phyloP scores from a whole-genome alignment of 805 yeast species.

The Kurtzmaniella cleridarum region DNA sequence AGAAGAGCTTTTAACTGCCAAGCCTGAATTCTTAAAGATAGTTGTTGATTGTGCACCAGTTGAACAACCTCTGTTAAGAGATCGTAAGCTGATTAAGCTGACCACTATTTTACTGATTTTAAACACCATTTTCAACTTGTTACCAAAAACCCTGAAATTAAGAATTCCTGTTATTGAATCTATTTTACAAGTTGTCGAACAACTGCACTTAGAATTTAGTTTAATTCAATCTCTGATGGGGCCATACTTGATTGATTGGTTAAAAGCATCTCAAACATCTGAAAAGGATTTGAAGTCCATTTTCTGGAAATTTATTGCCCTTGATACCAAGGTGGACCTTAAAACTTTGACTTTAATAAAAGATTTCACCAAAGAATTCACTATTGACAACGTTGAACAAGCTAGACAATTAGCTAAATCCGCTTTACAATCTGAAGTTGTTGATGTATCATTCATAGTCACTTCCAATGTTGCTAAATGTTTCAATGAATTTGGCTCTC shows the following conservation, averaged over 20 bases:
- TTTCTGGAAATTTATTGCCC: slow-evolving; percentile 34
- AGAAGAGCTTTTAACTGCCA: slow-evolving; percentile 1
- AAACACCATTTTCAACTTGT: slow-evolving; percentile 37
- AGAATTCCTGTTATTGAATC: slow-evolving; percentile 26
- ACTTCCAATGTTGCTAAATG: slow-evolving; percentile 36
- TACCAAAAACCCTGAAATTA: slow-evolving; percentile 26
- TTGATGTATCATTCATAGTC: slow-evolving; percentile 38
- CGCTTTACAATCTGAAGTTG: slow-evolving; percentile 30
- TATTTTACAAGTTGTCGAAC: slow-evolving; percentile 27
- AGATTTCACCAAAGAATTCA: slow-evolving; percentile 24
- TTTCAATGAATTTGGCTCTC: slow-evolving; percentile 16
- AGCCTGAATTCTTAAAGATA: slow-evolving; percentile 18
- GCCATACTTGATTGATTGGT: slow-evolving; percentile 31
- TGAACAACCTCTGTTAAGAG: slow-evolving; percentile 37
- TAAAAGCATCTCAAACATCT: slow-evolving; percentile 24
- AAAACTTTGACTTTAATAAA: slow-evolving; percentile 31
- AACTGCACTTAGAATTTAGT: slow-evolving; percentile 25
- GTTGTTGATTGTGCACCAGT: slow-evolving; percentile 29
- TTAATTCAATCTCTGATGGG: slow-evolving; percentile 33
- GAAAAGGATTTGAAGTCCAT: slow-evolving; percentile 22
- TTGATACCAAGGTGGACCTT: slow-evolving; percentile 23
- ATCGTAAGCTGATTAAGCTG: slow-evolving; percentile 38
- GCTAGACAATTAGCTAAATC: slow-evolving; percentile 28
- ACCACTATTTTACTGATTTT: slow-evolving; percentile 36
- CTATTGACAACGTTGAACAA: slow-evolving; percentile 17